A percentile compares a stretch with the other conserved stretches of the same genome.
phyloP scores from a whole-genome alignment of 345 rosid genomes.

The Anastatica hierochuntica region DNA sequence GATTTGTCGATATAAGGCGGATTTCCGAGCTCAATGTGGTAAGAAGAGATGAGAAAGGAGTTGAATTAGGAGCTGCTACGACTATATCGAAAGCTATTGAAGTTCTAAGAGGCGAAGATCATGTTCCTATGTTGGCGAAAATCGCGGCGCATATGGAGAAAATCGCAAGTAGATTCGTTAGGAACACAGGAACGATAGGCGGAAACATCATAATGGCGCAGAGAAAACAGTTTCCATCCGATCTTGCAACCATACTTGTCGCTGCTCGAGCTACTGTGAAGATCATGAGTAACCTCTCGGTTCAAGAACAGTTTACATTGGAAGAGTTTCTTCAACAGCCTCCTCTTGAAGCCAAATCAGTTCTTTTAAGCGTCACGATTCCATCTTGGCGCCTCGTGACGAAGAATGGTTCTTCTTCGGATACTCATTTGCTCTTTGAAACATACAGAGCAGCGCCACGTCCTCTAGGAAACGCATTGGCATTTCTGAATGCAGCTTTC shows the following conservation, averaged over 20 bases:
- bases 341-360: conserved; percentile 39
- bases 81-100: conserved; percentile 61
- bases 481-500: conserved; percentile 80
- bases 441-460: conserved; percentile 80
- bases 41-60: conserved; percentile 32
- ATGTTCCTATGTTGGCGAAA: conserved; percentile 34
- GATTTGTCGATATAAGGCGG: conserved; percentile 50
- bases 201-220: conserved; percentile 87
- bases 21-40: conserved; percentile 47
- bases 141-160: conserved; percentile 73
- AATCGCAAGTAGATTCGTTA: conserved; percentile 45
- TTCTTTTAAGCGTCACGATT: conserved; percentile 50
- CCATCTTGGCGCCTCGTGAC: background rate
- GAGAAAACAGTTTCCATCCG: conserved; percentile 67
- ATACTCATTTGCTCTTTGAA: conserved; percentile 38
- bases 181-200: conserved; percentile 67
- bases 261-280: conserved; percentile 35
- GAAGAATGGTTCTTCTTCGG: too few relatives aligned
- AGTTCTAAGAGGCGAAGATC: conserved; percentile 31
- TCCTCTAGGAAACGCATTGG: conserved; percentile 66
- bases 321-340: conserved; percentile 56
- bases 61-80: conserved; percentile 67
- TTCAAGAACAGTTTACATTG: conserved; percentile 31
- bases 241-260: conserved; percentile 67
- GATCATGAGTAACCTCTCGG: too few relatives aligned